These are phyloP conservation scores for Pouteria glomerata DNA, from an alignment of 148 eudicot species.

Conservation along the genomic window DNA sequence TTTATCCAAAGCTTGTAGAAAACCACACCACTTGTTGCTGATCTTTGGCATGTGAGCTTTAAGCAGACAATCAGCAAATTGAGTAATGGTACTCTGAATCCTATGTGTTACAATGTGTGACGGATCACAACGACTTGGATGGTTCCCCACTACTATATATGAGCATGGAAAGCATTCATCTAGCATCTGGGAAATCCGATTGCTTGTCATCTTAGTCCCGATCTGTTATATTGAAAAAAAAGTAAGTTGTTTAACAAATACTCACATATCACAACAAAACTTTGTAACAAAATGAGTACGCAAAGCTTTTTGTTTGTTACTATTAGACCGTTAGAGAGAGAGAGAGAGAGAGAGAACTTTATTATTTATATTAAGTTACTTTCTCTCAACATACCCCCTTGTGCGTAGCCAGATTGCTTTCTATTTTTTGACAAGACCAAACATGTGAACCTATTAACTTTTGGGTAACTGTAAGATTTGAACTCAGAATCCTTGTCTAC, in stretches of 20 bases:
- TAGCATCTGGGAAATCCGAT: slow-evolving; percentile 66
- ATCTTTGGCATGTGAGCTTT: slow-evolving; percentile 27
- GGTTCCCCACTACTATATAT: slow-evolving; percentile 71
- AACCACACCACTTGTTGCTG: slow-evolving; percentile 47
- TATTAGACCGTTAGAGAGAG: neutral
- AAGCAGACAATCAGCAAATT: slow-evolving; percentile 56
- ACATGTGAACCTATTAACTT: no score
- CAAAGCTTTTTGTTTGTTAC: neutral
- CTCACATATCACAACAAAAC: neutral
- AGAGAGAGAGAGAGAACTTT: no score
- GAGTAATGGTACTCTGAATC: slow-evolving; percentile 62
- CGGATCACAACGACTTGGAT: slow-evolving; percentile 94
- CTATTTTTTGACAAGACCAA: no score
- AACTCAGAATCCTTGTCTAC: no score
- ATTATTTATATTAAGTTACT: no score
- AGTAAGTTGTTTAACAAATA: neutral
- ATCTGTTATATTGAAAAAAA: slow-evolving; percentile 39
- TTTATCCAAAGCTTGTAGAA: slow-evolving; percentile 51
- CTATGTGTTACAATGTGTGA: slow-evolving; percentile 86
- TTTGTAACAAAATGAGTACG: neutral
- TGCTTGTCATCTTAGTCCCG: slow-evolving; percentile 87
- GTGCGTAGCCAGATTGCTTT: no score
- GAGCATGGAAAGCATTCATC: slow-evolving; percentile 65
- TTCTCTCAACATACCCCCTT: no score
- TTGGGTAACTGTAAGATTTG: no score